These are phyloP conservation scores for Striga hermonthica DNA, from an alignment of 305 asterid genomes.

Conservation along the genomic window DNA sequence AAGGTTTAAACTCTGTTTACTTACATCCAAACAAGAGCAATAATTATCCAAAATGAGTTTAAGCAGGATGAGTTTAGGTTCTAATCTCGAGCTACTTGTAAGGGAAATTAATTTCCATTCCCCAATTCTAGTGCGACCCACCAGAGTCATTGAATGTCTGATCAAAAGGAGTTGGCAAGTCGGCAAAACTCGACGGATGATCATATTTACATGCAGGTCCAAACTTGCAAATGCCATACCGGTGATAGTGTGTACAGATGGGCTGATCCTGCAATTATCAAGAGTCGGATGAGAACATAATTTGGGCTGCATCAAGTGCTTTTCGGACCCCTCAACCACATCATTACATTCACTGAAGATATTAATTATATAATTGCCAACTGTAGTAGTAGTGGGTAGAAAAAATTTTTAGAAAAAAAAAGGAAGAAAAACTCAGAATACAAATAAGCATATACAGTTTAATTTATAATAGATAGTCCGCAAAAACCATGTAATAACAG, in stretches of 20 bases:
- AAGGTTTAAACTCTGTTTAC: slow-evolving; percentile 25
- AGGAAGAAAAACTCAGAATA: neutral
- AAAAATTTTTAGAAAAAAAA: too few relatives aligned
- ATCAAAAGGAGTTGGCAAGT: slow-evolving; percentile 31
- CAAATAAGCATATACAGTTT: neutral
- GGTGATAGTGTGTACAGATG: slow-evolving; percentile 47
- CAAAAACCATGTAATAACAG: neutral
- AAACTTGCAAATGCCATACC: slow-evolving; percentile 55
- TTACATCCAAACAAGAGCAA: slow-evolving; percentile 23
- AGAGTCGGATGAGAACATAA: neutral
- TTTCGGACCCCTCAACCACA: neutral
- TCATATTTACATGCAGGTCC: slow-evolving; percentile 59
- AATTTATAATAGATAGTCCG: slow-evolving; percentile 4
- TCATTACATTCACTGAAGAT: neutral
- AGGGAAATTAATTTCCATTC: slow-evolving; percentile 22
- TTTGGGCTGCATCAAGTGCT: neutral
- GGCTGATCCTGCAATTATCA: slow-evolving; percentile 50
- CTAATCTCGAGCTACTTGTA: slow-evolving; percentile 29
- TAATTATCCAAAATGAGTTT: slow-evolving; percentile 5
- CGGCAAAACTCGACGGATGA: slow-evolving; percentile 40
- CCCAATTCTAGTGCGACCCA: slow-evolving; percentile 26
- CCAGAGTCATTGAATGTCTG: slow-evolving; percentile 24
- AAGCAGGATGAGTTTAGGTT: slow-evolving; percentile 20
- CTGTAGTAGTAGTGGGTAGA: neutral
- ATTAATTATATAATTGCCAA: neutral